A percentile compares a stretch with the other conserved stretches of the same genome.
These are phyloP conservation scores for Rhizopogon rudus DNA, from an alignment of 768 basidiomycete species.

Conservation along the genomic window DNA sequence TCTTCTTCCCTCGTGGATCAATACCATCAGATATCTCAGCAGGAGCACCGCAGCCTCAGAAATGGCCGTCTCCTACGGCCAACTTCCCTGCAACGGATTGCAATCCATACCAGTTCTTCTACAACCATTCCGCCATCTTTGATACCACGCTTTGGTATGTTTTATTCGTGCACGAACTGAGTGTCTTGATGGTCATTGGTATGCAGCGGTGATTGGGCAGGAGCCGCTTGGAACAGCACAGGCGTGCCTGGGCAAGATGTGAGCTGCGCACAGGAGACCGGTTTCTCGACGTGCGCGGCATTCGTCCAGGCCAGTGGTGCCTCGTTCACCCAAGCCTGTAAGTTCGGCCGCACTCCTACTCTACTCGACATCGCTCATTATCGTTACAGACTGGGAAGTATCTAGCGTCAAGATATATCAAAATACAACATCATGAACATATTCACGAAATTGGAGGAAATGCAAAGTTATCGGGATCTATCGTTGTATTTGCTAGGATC, in stretches of 20 bases:
- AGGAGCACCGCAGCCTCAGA: conserved; percentile 67
- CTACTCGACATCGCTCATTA: neutral
- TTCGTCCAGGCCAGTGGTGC: conserved; percentile 66
- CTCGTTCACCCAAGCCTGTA: conserved; percentile 73
- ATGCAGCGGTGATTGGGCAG: conserved; percentile 84
- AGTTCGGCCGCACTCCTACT: conserved; percentile 28
- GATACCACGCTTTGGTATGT: conserved; percentile 79
- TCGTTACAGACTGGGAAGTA: conserved; percentile 72
- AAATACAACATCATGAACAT: conserved; percentile 16
- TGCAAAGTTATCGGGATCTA: neutral
- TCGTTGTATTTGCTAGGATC: neutral
- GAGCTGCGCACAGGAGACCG: conserved; percentile 82
- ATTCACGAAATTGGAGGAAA: neutral
- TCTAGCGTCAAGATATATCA: conserved; percentile 72
- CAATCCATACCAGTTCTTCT: conserved; percentile 75
- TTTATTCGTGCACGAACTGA: conserved; percentile 3
- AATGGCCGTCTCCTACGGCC: conserved; percentile 77
- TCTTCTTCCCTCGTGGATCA: conserved; percentile 71
- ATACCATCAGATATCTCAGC: conserved; percentile 75
- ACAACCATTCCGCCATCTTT: conserved; percentile 72
- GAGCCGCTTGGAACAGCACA: conserved; percentile 63
- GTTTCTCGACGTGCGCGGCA: conserved; percentile 72
- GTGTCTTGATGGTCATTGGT: neutral
- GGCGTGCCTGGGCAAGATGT: conserved; percentile 82
- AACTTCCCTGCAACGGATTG: conserved; percentile 74